These are phyloP conservation scores for Abortiporus biennis DNA, from an alignment of 1,284 basidiomycete species.

Conservation along the genomic window DNA sequence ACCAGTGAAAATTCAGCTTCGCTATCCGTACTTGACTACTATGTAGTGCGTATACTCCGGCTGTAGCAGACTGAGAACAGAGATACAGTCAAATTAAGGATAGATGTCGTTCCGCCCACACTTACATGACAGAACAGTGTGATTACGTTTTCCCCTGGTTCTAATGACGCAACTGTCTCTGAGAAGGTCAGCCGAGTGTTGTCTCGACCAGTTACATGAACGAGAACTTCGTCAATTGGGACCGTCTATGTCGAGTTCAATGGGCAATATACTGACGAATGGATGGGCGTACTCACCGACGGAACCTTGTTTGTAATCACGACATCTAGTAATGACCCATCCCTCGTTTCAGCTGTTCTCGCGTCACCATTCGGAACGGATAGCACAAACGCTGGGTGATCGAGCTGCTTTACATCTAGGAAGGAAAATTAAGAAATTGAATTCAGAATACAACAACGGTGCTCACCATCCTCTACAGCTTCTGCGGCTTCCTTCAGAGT, in stretches of 20 bases:
- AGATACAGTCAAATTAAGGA: constrained; percentile 1
- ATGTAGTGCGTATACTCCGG: constrained; percentile 57
- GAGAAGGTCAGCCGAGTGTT: constrained; percentile 48
- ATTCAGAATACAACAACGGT: not conserved
- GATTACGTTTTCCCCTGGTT: constrained; percentile 49
- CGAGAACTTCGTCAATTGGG: constrained; percentile 41
- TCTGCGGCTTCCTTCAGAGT: constrained; percentile 43
- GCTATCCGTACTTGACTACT: constrained; percentile 54
- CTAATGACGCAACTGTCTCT: constrained; percentile 29
- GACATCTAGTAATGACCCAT: constrained; percentile 58
- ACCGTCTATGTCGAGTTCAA: constrained; percentile 31
- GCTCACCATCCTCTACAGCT: constrained; percentile 52
- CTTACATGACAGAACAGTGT: constrained; percentile 66
- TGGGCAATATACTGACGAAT: not conserved
- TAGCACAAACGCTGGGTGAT: constrained; percentile 63
- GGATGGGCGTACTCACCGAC: constrained; percentile 46
- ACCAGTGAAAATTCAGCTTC: constrained; percentile 54
- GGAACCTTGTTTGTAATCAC: constrained; percentile 60
- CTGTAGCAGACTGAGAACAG: constrained; percentile 49
- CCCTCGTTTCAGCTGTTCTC: constrained; percentile 45
- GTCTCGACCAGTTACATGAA: constrained; percentile 52
- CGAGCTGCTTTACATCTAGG: constrained; percentile 57
- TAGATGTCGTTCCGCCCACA: too few species aligned
- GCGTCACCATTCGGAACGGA: constrained; percentile 36
- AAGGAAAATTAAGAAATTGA: too few species aligned